These are phyloP conservation scores for Schizochytrium sp. DNA, from an alignment of 108 stramenopile species.

Conservation along the genomic window DNA sequence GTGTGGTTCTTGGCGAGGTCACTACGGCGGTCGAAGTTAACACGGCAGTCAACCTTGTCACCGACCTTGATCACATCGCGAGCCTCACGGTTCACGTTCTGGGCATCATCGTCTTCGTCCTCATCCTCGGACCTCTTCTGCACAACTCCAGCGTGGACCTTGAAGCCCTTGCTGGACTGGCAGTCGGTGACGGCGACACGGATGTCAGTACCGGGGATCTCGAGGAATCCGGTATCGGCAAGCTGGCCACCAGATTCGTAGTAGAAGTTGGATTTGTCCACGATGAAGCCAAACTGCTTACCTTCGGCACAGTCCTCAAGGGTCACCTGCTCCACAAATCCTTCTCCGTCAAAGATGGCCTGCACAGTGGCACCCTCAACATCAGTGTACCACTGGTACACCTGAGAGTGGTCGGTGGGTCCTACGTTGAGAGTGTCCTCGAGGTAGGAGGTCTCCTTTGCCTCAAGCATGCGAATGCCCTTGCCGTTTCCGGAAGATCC, in stretches of 20 bases:
- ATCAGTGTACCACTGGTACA: constrained; percentile 89
- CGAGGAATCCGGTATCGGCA: constrained; percentile 88
- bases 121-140: background rate
- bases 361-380: constrained; percentile 82
- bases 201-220: background rate
- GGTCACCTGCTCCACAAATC: constrained; percentile 82
- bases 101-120: background rate
- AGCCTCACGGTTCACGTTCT: constrained; percentile 69
- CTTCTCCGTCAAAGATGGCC: constrained; percentile 84
- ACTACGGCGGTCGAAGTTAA: constrained; percentile 95
- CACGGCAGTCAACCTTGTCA: constrained; percentile 83
- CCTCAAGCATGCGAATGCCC: constrained; percentile 92
- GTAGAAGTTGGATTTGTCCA: constrained; percentile 94
- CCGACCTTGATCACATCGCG: constrained; percentile 81
- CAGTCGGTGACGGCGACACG: constrained; percentile 75
- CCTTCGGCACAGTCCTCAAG: constrained; percentile 73
- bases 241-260: constrained; percentile 97
- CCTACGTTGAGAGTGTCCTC: constrained; percentile 78
- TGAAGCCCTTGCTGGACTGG: constrained; percentile 87
- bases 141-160: constrained; percentile 79
- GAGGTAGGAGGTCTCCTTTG: constrained; percentile 94
- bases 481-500: constrained; percentile 80
- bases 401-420: constrained; percentile 85
- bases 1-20: constrained; percentile 98
- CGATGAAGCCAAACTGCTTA: constrained; percentile 90